Percentiles rank a stretch among this genome's conserved stretches.
Evolutionary conservation across 2,329 filamentous ascomycete species (phyloP).

Genomic region (Daldinia eschscholtzii): DNA sequence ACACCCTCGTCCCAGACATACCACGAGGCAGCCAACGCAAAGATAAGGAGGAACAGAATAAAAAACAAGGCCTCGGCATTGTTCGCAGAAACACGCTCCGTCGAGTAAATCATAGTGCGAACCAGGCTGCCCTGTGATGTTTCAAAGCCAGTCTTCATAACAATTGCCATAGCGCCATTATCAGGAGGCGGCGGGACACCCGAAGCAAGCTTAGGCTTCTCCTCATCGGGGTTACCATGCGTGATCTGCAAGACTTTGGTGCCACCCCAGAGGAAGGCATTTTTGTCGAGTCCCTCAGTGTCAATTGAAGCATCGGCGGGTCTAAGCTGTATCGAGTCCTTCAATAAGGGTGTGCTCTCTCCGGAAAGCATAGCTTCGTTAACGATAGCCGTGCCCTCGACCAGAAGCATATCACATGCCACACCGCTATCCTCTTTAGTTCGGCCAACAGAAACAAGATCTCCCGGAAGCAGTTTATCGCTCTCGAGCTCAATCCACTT

Average conservation of each 20-base stretch:
- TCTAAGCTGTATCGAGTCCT: constrained; percentile 93
- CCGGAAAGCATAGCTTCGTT: constrained; percentile 99
- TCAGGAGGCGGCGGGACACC: constrained; percentile 89
- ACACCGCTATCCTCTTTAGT: constrained; percentile 98
- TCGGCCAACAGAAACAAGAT: constrained; percentile 89
- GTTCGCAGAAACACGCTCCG: constrained; percentile 98
- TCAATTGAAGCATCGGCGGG: constrained; percentile 85
- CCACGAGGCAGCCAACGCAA: constrained; percentile 97
- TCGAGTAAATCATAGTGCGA: constrained; percentile 99
- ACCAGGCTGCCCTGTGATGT: constrained; percentile 98
- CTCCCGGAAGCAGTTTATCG: constrained; percentile 91
- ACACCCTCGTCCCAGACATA: constrained; percentile 99
- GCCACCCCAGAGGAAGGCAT: constrained; percentile 94
- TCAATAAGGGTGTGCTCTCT: constrained; percentile 95
- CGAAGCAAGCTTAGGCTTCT: constrained; percentile 76
- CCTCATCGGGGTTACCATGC: constrained; percentile 83
- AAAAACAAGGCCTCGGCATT: constrained; percentile 97
- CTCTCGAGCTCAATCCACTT: constrained; percentile 91
- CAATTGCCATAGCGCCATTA: constrained; percentile 91
- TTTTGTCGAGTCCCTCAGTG: constrained; percentile 93
- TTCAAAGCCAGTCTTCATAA: constrained; percentile 98
- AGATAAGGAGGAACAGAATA: constrained; percentile 95
- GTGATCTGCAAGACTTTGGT: constrained; percentile 98
- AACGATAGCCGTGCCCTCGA: constrained; percentile 96
- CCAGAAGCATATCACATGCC: constrained; percentile 94